Evolutionary conservation across 768 basidiomycete species (phyloP), one percentile per base, ranked within the genome.

Genomic region (Trametes elegans): DNA sequence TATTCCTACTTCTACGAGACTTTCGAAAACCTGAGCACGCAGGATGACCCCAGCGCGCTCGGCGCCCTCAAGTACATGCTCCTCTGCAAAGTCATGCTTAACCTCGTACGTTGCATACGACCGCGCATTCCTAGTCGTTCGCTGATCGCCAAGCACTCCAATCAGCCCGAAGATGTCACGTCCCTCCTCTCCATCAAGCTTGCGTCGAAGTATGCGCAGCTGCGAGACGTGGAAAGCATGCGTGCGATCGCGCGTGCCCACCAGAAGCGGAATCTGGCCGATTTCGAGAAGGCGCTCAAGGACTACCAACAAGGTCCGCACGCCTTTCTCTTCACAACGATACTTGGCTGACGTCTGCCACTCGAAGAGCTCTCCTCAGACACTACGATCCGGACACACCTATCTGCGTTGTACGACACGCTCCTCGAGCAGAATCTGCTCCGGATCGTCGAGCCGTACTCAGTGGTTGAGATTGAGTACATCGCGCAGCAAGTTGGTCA

Each of bases 1-100:
- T 97, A 97, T 71, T 93, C 91, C 0, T 99, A 98, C 74, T 98
- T 98, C 73, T 93, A 91, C 63, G 96, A 98, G 72, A 87, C 93
- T 3, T 98, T 98, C 60, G 97, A 99, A 72, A 93, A 86, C 47
- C 76, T 93, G 61, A 83, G 83, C 36, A 69, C 84, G 2, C 88
- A 93, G 53, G 93, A 92, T 36, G 77, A 74, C 52, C 70, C 73
- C 0, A 65, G 71, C 32, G 93, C 93, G 0, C 76, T 97, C 18
- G 83, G 80, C 1, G 93, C 93, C 5, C 76, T 99, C 61, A 98
- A 99, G 72, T 98, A 99, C 71, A 97, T 98, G 96, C 78, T 98
- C 14, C 71, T 98, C 40, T 99, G 97, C 72, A 98, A 99, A 70
- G 87, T 99, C 68, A 99, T 99, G 96, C 77, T 98, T 59, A 93